Evolutionary conservation across 768 basidiomycete species (phyloP), one percentile per base, ranked within the genome.

Genomic region (Cyclocybe aegerita): DNA sequence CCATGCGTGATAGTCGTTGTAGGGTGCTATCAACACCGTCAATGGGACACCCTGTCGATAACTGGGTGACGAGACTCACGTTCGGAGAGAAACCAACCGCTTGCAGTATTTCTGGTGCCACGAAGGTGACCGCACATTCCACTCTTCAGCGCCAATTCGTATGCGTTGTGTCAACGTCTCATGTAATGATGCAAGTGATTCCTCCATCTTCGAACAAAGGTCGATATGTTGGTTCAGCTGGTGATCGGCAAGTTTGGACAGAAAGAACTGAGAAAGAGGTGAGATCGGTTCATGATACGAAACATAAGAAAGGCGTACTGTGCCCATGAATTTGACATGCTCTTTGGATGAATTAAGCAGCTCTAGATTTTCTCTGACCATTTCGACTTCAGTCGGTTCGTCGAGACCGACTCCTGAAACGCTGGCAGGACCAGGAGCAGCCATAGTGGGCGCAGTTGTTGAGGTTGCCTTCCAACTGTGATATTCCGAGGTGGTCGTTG

Each of bases 51-150:
- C 16, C 16, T 14, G 46, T 34, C 34, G 12, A 44, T 38, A 34
- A 42, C 11, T 42, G 14, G 9, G 16, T 34, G 23, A 40, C 43
- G 30, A 15, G 32, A 58, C 51, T 53, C 50, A 71, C 71, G 61
- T 68, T 63, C 61, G 57, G 41, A 73, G 61, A 35, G 71, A 73
- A n/a, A 63, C 44, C 16, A 71, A 55, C 39, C 68, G 54, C 31
- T 60, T 61, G 23, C 55, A 56, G 50, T 69, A 69, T 53, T 69
- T 69, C 46, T 64, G 54, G 41, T 67, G 62, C 68, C 70, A 72
- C 47, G 60, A 56, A 37, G 60, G 43, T 3, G 70, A 66, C 32
- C 65, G 63, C 44, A 68, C 61, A 39, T 60, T 59, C 65, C 67
- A 67, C 50, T 72, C 65, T 48, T 69, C 67, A 37, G 65, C 57